These are phyloP conservation scores for Psilocybe azurescens DNA, from an alignment of 768 basidiomycete genomes.

Conservation along the genomic window DNA sequence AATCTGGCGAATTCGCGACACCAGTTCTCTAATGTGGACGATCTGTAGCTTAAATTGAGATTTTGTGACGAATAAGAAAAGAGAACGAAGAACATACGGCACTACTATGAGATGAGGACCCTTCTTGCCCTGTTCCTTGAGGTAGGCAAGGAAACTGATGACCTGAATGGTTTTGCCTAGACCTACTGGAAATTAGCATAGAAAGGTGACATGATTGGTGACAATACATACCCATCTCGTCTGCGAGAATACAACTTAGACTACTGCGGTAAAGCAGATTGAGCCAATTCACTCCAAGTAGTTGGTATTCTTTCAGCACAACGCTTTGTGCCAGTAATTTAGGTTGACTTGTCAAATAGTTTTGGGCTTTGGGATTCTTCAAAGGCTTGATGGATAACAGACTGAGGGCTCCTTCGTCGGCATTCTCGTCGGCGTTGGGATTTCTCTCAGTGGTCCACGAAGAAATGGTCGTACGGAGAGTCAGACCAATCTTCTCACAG, in stretches of 20 bases:
- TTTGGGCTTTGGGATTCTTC: slow-evolving; percentile 48
- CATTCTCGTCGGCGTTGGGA: slow-evolving; percentile 32
- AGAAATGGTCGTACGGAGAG: slow-evolving; percentile 74
- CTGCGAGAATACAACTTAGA: slow-evolving; percentile 94
- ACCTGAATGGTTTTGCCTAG: slow-evolving; percentile 99
- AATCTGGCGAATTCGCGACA: slow-evolving; percentile 94
- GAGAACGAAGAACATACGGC: slow-evolving; percentile 64
- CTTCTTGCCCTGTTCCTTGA: slow-evolving; percentile 77
- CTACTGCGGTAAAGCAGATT: slow-evolving; percentile 81
- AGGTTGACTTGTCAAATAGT: slow-evolving; percentile 82
- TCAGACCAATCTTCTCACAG: slow-evolving; percentile 85
- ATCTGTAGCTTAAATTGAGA: slow-evolving; percentile 47
- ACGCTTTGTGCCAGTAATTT: slow-evolving; percentile 66
- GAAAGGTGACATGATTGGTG: neutral
- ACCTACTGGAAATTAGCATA: slow-evolving; percentile 50
- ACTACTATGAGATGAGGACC: slow-evolving; percentile 96
- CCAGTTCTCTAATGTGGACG: slow-evolving; percentile 98
- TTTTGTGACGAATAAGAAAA: slow-evolving; percentile 8
- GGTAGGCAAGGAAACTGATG: slow-evolving; percentile 92
- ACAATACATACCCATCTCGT: slow-evolving; percentile 90
- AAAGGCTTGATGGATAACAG: slow-evolving; percentile 52
- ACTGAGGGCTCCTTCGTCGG: slow-evolving; percentile 68
- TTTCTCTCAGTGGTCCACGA: slow-evolving; percentile 69
- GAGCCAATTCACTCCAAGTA: slow-evolving; percentile 98
- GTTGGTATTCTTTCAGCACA: slow-evolving; percentile 93